Conservation (phyloP, 257 asterid genomes). For the Nicotiana sylvestris region DNA sequence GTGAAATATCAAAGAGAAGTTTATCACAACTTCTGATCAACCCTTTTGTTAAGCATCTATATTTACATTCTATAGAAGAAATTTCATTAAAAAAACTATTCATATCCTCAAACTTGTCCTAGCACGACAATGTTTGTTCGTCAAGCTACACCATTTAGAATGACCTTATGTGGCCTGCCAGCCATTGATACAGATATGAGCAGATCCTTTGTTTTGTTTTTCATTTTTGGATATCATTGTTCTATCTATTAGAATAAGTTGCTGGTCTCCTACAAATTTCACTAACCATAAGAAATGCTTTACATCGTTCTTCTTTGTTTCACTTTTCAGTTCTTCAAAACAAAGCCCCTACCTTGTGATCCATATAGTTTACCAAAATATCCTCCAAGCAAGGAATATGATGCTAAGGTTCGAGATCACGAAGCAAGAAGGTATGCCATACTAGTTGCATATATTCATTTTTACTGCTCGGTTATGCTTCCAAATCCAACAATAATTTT, state of each 20-base stretch:
- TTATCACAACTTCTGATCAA: background rate
- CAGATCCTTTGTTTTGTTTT: background rate
- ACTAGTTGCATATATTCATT: background rate
- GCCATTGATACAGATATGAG: background rate
- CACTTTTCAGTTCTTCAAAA: slow-evolving; percentile 41
- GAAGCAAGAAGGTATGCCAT: slow-evolving; percentile 39
- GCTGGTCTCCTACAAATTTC: background rate
- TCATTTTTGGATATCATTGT: background rate
- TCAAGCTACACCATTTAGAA: background rate
- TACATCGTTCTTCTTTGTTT: background rate
- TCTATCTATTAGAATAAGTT: background rate
- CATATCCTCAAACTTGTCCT: background rate
- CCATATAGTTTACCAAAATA: slow-evolving; percentile 48
- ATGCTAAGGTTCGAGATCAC: slow-evolving; percentile 39
- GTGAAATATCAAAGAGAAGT: background rate
- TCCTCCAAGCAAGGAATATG: slow-evolving; percentile 52
- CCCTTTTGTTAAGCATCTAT: background rate
- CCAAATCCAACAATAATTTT: background rate
- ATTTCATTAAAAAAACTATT: background rate
- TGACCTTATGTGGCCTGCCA: background rate
- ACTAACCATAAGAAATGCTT: background rate
- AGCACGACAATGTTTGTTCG: background rate
- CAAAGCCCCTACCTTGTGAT: slow-evolving; percentile 46
- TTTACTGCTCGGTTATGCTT: background rate
- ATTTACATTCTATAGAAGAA: background rate